Evolutionary conservation across 2,329 filamentous ascomycete species (phyloP).

Genomic region (Monosporascus ibericus): DNA sequence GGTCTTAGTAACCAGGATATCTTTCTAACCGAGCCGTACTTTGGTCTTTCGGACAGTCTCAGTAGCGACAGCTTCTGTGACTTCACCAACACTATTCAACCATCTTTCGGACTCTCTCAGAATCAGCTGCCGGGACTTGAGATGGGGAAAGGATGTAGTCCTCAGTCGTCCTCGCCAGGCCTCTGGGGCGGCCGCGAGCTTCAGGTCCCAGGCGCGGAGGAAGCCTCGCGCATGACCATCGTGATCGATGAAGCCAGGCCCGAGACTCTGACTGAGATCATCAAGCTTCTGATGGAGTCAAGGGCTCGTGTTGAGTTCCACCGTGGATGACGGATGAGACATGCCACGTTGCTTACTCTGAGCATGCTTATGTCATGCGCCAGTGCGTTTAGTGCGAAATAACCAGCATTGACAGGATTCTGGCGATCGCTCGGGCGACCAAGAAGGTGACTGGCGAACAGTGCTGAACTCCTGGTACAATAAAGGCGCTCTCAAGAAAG

Average conservation of each 20-base stretch:
- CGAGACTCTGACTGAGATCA: neutral
- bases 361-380: too few species aligned
- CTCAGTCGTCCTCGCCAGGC: neutral
- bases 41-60: neutral
- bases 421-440: too few species aligned
- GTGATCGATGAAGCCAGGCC: conserved; percentile 1
- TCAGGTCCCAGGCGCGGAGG: neutral
- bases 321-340: neutral
- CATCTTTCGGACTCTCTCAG: neutral
- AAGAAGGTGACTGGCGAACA: too few species aligned
- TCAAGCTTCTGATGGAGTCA: conserved; percentile 1
- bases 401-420: too few species aligned
- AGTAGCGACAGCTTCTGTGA: neutral
- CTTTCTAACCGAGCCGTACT: neutral
- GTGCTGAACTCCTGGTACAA: too few species aligned
- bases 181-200: neutral
- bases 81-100: neutral
- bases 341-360: too few species aligned
- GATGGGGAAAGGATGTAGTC: neutral
- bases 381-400: too few species aligned
- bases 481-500: too few species aligned
- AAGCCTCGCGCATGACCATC: conserved; percentile 1
- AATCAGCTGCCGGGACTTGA: neutral
- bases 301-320: conserved; percentile 1
- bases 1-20: neutral